Evolutionary conservation across 257 asterid species (phyloP), one percentile per base, ranked within the genome.

Genomic region (Solanum commersonii): DNA sequence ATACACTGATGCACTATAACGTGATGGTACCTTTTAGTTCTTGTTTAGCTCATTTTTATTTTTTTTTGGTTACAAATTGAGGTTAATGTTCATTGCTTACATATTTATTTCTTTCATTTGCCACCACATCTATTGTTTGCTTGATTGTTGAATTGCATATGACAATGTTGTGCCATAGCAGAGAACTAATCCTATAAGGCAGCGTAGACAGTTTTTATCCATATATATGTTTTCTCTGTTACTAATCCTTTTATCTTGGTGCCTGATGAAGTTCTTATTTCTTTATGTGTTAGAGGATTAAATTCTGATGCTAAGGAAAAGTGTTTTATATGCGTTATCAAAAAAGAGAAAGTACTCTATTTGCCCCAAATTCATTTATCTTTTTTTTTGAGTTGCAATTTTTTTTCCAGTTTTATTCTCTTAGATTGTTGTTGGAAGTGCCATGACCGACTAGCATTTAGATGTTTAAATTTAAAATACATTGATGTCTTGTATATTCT

Each of bases 1-100:
- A 95, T 92, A 95, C 98, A 22, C 91, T 95, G 88, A 90, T 95
- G 88, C 98, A 95, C 74, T 95, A 95, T 71, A 95, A 94, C 90
- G 98, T 95, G 29, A 90, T 83, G 98, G 98, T 95, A 94, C 89
- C 25, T 29, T 11, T 74, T 73, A 31, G 18, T 87, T 68, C 87
- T 65, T 38, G 65, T 73, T 81, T 16, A 81, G 38, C 10, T 79
- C 60, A 31, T 81, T n/a, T n/a, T n/a, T n/a, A n/a, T n/a, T n/a
- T n/a, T n/a, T n/a, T n/a, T n/a, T n/a, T n/a, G n/a, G 33, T 29
- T 29, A 18, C 85, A 46, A 46, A 29, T 81, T 29, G 68, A 81
- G 38, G 85, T 44, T 27, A 29, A 82, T 49, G 42, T 18, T 10
- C 70, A 6, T 82, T 18, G 70, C 20, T 18, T 78, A 49, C 60